phyloP scores from a whole-genome alignment of 305 asterid genomes.

The Rubia peregrina region DNA sequence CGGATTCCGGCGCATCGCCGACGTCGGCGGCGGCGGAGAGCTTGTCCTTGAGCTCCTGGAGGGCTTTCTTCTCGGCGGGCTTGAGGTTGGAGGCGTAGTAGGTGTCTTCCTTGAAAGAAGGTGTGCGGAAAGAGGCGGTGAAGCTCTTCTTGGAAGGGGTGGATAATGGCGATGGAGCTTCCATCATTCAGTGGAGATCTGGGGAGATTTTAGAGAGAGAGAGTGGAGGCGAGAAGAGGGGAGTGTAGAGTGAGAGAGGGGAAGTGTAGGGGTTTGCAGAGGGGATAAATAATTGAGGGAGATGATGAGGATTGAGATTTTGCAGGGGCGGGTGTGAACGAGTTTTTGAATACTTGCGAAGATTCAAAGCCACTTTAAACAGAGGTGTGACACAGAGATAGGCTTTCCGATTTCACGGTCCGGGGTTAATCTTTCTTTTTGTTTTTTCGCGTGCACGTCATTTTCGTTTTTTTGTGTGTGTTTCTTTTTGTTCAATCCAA shows the following conservation, averaged over 20 bases:
- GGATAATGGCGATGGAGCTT: conserved; percentile 31
- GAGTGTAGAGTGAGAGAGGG: too few species aligned
- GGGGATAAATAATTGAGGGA: conserved; percentile 19
- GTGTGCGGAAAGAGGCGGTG: conserved; percentile 50
- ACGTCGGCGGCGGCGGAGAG: conserved; percentile 19
- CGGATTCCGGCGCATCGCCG: conserved; percentile 8
- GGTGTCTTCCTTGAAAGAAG: conserved; percentile 76
- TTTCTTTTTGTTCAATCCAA: too few species aligned
- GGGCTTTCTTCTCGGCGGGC: conserved; percentile 49
- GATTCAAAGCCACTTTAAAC: conserved; percentile 18
- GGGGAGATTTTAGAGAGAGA: neutral
- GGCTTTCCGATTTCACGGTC: neutral
- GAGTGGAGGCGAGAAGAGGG: neutral
- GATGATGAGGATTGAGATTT: conserved; percentile 13
- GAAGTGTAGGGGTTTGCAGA: neutral
- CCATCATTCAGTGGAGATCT: conserved; percentile 27
- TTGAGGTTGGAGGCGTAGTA: conserved; percentile 57
- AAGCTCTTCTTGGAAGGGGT: conserved; percentile 40
- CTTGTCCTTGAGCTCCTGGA: conserved; percentile 46
- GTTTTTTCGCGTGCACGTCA: conserved; percentile 1
- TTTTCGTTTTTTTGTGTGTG: neutral
- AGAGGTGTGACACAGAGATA: neutral
- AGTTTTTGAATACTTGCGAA: conserved; percentile 31
- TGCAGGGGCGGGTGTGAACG: conserved; percentile 17
- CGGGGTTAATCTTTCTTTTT: neutral